Percentiles rank a stretch among this genome's conserved stretches.
Conservation (phyloP, 225 moss, liverwort and hornwort species). For the Lunularia cruciata region DNA sequence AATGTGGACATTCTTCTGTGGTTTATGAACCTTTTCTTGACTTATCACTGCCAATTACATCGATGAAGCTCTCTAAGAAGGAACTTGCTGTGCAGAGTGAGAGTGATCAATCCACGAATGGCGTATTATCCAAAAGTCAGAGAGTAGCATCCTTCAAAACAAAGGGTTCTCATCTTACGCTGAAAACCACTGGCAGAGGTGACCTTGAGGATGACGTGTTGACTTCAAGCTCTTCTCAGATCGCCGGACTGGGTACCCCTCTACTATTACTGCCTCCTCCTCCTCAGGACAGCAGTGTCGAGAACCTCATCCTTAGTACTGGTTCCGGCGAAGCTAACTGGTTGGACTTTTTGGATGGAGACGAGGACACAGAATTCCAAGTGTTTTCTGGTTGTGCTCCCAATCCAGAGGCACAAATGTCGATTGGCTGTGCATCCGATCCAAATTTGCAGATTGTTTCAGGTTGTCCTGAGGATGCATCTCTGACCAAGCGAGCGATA, state of each 20-base stretch:
- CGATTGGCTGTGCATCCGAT: neutral
- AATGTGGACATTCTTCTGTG: constrained; percentile 79
- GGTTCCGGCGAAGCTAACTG: constrained; percentile 27
- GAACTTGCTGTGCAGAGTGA: constrained; percentile 9
- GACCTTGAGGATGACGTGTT: constrained; percentile 26
- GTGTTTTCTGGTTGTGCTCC: constrained; percentile 18
- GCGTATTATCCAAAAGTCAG: constrained; percentile 13
- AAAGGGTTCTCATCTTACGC: constrained; percentile 1
- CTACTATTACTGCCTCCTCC: constrained; percentile 35
- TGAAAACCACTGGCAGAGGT: constrained; percentile 5
- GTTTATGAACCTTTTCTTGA: constrained; percentile 78
- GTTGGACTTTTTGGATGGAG: constrained; percentile 31
- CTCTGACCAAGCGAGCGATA: neutral
- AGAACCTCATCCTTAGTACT: constrained; percentile 5
- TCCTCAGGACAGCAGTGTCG: constrained; percentile 17
- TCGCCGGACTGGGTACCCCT: constrained; percentile 32
- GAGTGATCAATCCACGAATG: constrained; percentile 15
- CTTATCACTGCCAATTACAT: constrained; percentile 73
- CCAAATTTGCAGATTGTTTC: constrained; percentile 11
- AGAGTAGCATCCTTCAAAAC: constrained; percentile 23
- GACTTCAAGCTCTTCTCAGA: constrained; percentile 23
- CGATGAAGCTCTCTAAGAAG: constrained; percentile 39
- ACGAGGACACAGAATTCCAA: constrained; percentile 5
- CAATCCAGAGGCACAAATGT: constrained; percentile 20
- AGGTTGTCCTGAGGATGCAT: neutral